A percentile compares a stretch with the other conserved stretches of the same genome.
Evolutionary conservation across 441 rosid genomes (phyloP).

Genomic region (Populus trichocarpa): DNA sequence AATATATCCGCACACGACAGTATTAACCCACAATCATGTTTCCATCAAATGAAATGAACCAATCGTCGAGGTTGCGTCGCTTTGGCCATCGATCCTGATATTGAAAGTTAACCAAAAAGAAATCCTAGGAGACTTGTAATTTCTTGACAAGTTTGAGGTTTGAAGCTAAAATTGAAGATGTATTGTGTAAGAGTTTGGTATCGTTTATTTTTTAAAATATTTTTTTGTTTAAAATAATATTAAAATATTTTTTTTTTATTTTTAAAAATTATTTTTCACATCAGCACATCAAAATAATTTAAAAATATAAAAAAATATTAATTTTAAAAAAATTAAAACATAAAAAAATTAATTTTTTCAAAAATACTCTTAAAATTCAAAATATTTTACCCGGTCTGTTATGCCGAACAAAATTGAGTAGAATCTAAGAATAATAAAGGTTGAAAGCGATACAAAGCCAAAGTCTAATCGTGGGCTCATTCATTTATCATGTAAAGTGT

Average conservation of each 20-base stretch:
- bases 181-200: too few species aligned
- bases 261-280: too few species aligned
- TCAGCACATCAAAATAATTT: accelerated
- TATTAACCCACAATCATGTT: not conserved
- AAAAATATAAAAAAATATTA: too few species aligned
- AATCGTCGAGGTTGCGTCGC: not conserved
- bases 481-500: not conserved
- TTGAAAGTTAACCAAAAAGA: conserved; percentile 5
- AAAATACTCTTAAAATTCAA: too few species aligned
- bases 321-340: too few species aligned
- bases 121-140: not conserved
- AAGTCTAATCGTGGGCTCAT: conserved; percentile 1
- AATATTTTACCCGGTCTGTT: not conserved
- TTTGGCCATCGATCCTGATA: not conserved
- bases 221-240: too few species aligned
- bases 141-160: conserved; percentile 27
- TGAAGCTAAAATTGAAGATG: not conserved
- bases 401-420: conserved; percentile 18
- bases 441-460: conserved; percentile 13
- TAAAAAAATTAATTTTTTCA: too few species aligned
- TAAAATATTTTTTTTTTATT: too few species aligned
- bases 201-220: too few species aligned
- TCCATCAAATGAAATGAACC: not conserved
- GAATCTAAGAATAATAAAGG: conserved; percentile 24
- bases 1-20: not conserved